phyloP scores from a whole-genome alignment of 768 basidiomycete genomes.

The Paxillus rubicundulus region DNA sequence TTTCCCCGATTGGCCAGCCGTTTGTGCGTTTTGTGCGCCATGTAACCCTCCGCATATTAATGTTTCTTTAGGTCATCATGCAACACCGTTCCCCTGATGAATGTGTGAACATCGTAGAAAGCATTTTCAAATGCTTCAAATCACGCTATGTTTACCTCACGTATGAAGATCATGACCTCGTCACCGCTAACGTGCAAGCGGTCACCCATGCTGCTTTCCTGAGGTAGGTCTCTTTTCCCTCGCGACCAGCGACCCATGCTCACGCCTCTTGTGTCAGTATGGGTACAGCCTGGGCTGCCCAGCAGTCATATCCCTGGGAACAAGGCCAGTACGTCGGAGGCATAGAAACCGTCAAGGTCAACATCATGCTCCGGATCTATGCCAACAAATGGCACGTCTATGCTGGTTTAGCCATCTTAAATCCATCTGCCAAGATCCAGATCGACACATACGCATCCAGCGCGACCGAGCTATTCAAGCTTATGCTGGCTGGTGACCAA shows the following conservation, averaged over 20 bases:
- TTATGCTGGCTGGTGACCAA: conserved; percentile 74
- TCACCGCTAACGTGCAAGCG: conserved; percentile 98
- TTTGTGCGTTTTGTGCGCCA: conserved; percentile 50
- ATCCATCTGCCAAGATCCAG: conserved; percentile 83
- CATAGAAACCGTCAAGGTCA: conserved; percentile 95
- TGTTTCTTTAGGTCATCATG: conserved; percentile 72
- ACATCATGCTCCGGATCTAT: conserved; percentile 94
- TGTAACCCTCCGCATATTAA: not conserved
- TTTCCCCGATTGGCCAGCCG: conserved; percentile 86
- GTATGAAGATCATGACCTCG: conserved; percentile 95
- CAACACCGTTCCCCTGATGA: conserved; percentile 78
- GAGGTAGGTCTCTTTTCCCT: conserved; percentile 50
- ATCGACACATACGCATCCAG: conserved; percentile 90
- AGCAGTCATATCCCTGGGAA: conserved; percentile 90
- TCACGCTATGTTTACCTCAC: conserved; percentile 88
- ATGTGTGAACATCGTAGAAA: conserved; percentile 74
- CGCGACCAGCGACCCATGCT: not conserved
- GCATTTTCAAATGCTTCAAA: conserved; percentile 72
- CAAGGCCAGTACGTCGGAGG: conserved; percentile 92
- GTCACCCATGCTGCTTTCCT: conserved; percentile 98
- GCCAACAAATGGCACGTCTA: conserved; percentile 99
- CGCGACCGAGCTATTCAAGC: conserved; percentile 88
- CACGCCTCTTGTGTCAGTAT: conserved; percentile 54
- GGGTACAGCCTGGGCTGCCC: conserved; percentile 93
- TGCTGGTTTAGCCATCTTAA: conserved; percentile 96